phyloP scores from a whole-genome alignment of 768 basidiomycete genomes.

The Psilocybe subaeruginosa region DNA sequence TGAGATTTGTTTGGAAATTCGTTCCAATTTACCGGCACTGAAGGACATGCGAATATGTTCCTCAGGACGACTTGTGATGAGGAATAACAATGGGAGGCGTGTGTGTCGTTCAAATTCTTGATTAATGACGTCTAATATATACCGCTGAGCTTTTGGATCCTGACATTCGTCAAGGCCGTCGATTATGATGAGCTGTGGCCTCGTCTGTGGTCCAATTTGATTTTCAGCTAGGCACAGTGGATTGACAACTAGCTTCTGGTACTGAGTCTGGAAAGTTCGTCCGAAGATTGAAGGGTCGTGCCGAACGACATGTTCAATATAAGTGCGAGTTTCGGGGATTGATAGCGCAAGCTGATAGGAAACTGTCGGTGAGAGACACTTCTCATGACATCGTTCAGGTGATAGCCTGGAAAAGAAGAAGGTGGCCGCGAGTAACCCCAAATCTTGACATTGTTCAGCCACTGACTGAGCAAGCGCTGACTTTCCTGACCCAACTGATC shows the following conservation, averaged over 20 bases:
- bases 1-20: neutral
- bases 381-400: neutral
- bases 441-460: conserved; percentile 11
- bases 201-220: neutral
- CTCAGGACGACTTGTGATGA: conserved; percentile 20
- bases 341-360: conserved; percentile 13
- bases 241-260: conserved; percentile 6
- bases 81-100: conserved; percentile 2
- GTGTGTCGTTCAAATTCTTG: neutral
- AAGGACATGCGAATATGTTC: conserved; percentile 11
- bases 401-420: conserved; percentile 19
- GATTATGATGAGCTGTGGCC: conserved; percentile 12
- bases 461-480: conserved; percentile 21
- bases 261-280: conserved; percentile 13
- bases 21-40: neutral
- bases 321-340: conserved; percentile 6
- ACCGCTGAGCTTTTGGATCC: conserved; percentile 9
- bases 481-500: conserved; percentile 20
- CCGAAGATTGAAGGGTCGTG: conserved; percentile 15
- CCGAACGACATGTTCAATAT: conserved; percentile 8
- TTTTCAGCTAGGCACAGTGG: conserved; percentile 3
- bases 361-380: conserved; percentile 13
- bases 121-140: conserved; percentile 8
- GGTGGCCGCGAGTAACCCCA: conserved; percentile 5
- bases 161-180: conserved; percentile 19